Conservation (phyloP, 75 land plant genomes). For the Pinus albicaulis region DNA sequence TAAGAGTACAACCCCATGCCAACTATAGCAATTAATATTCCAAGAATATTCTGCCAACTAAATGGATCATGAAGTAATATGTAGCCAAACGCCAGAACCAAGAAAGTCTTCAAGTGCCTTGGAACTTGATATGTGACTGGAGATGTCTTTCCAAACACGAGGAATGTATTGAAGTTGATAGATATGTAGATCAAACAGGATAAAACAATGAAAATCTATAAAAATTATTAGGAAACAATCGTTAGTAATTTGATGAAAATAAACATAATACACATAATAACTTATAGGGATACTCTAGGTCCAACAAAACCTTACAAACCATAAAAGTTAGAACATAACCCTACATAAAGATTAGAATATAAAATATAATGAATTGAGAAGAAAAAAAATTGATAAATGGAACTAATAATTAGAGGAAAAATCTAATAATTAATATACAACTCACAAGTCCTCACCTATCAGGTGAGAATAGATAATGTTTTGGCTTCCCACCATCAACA, state of each 20-base stretch:
- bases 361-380: no score
- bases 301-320: no score
- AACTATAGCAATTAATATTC: conserved; percentile 74
- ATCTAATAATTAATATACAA: no score
- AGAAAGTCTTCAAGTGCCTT: conserved; percentile 94
- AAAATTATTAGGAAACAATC: conserved; percentile 1
- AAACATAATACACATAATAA: neutral
- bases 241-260: neutral
- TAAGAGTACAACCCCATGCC: conserved; percentile 93
- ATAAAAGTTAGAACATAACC: no score
- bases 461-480: no score
- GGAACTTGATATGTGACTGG: conserved; percentile 97
- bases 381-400: no score
- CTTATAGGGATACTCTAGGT: neutral
- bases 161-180: conserved; percentile 97
- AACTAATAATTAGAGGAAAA: no score
- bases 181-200: conserved; percentile 97
- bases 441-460: no score
- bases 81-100: conserved; percentile 94
- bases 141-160: conserved; percentile 98
- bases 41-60: conserved; percentile 92
- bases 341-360: no score
- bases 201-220: conserved; percentile 89
- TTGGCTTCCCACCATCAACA: no score
- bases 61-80: conserved; percentile 91